Conservation (phyloP, 2,329 filamentous ascomycete genomes). For the Paraphoma chrysanthemicola region DNA sequence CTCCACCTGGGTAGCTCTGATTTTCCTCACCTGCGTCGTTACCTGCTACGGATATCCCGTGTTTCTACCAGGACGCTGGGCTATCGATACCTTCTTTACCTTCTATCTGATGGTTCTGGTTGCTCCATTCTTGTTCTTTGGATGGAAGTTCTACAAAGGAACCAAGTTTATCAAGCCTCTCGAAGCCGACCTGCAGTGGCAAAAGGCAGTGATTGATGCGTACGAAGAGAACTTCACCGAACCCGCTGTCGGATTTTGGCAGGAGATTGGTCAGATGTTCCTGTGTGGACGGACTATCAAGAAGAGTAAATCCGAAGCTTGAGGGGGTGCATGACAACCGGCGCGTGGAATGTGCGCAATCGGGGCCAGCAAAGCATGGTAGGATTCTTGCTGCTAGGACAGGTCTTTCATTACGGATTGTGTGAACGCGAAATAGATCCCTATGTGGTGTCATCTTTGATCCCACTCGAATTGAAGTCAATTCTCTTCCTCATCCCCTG, state of each 20-base stretch:
- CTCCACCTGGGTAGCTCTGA: conserved; percentile 19
- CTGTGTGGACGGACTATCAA: conserved; percentile 18
- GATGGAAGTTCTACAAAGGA: conserved; percentile 66
- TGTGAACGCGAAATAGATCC: too few relatives aligned
- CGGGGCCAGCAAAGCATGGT: too few relatives aligned
- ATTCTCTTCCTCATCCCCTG: too few relatives aligned
- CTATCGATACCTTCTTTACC: conserved; percentile 58
- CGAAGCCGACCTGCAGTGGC: conserved; percentile 53
- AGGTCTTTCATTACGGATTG: too few relatives aligned
- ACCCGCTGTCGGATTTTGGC: conserved; percentile 34
- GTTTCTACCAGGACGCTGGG: conserved; percentile 54
- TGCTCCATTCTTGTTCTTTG: conserved; percentile 53
- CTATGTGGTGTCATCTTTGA: too few relatives aligned
- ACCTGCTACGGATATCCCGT: conserved; percentile 38
- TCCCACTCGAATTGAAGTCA: too few relatives aligned
- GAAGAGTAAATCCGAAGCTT: not conserved
- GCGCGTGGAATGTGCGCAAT: too few relatives aligned
- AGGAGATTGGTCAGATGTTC: conserved; percentile 30
- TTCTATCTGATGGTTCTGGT: conserved; percentile 37
- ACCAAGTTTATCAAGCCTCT: conserved; percentile 56
- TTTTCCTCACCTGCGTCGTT: conserved; percentile 20
- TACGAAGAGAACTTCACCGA: conserved; percentile 29
- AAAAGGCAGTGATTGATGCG: conserved; percentile 53
- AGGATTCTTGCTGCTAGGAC: too few relatives aligned
- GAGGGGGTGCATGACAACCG: too few relatives aligned